Percentiles rank a stretch among this genome's conserved stretches.
Evolutionary conservation across 1,284 basidiomycete genomes (phyloP).

Genomic region (Salmacisia buchloeana): DNA sequence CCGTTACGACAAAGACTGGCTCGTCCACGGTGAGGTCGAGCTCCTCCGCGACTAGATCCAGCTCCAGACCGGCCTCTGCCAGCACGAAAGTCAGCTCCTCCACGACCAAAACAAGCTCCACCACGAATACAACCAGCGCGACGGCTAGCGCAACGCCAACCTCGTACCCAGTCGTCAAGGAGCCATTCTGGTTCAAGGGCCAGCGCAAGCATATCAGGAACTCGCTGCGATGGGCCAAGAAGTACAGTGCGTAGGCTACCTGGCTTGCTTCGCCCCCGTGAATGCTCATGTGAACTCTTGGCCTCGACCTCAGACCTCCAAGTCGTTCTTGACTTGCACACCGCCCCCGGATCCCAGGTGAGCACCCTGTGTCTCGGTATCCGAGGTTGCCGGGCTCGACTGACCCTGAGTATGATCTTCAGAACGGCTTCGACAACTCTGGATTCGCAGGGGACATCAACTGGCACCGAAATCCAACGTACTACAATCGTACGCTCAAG

Average conservation of each 20-base stretch:
- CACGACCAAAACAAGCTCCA: too few species aligned
- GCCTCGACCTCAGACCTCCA: slow-evolving; percentile 29
- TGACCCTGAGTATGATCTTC: background rate
- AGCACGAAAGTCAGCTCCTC: too few species aligned
- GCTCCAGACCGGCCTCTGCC: too few species aligned
- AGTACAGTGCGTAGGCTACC: slow-evolving; percentile 4
- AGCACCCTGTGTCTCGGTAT: background rate
- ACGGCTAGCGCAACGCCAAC: too few species aligned
- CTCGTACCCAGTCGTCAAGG: too few species aligned
- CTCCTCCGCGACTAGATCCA: too few species aligned
- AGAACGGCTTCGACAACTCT: slow-evolving; percentile 18
- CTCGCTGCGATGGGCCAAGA: slow-evolving; percentile 12
- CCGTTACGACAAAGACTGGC: too few species aligned
- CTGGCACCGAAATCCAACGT: background rate
- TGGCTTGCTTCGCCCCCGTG: too few species aligned
- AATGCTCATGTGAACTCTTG: background rate
- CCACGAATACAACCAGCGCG: too few species aligned
- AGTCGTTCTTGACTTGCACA: slow-evolving; percentile 50
- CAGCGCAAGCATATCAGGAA: slow-evolving; percentile 8
- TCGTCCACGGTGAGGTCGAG: too few species aligned
- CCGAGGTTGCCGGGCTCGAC: background rate
- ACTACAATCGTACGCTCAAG: background rate
- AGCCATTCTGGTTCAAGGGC: slow-evolving; percentile 10
- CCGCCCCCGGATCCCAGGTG: slow-evolving; percentile 30
- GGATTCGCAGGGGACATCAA: background rate